Conservation (phyloP, 2,329 filamentous ascomycete species). For the Penicillium sp. region DNA sequence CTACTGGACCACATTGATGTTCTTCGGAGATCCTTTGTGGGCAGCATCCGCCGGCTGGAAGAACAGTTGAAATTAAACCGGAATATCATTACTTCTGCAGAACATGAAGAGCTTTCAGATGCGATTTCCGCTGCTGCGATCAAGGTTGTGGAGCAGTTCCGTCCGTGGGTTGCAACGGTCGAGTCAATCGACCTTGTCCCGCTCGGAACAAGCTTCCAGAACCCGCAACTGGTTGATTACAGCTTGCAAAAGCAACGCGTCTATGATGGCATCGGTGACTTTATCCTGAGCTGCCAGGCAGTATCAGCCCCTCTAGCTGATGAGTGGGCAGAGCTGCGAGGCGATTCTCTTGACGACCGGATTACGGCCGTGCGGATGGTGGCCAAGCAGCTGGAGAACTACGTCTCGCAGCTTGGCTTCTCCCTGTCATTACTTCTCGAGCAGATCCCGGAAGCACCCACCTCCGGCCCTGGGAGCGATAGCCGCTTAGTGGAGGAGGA, state of each 20-base stretch:
- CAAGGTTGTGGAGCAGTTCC: conserved; percentile 81
- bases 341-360: conserved; percentile 82
- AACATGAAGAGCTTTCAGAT: conserved; percentile 76
- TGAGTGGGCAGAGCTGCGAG: conserved; percentile 91
- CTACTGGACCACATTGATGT: conserved; percentile 81
- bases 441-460: conserved; percentile 57
- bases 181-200: conserved; percentile 87
- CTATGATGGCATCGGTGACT: conserved; percentile 88
- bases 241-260: conserved; percentile 85
- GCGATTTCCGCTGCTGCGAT: conserved; percentile 72
- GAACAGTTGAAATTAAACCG: conserved; percentile 73
- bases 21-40: conserved; percentile 76
- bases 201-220: conserved; percentile 72
- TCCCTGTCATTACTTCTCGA: conserved; percentile 84
- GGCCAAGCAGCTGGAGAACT: conserved; percentile 75
- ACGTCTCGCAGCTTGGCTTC: conserved; percentile 80
- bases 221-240: conserved; percentile 81
- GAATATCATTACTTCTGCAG: conserved; percentile 73
- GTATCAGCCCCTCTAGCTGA: conserved; percentile 89
- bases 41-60: conserved; percentile 79
- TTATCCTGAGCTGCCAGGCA: conserved; percentile 80
- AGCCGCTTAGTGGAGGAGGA: conserved; percentile 30
- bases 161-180: conserved; percentile 81
- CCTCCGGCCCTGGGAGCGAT: conserved; percentile 46
- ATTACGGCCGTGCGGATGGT: conserved; percentile 74